A percentile compares a stretch with the other conserved stretches of the same genome.
Conservation (phyloP, 202 grass and related monocot species). For the Miscanthus sacchariflorus region DNA sequence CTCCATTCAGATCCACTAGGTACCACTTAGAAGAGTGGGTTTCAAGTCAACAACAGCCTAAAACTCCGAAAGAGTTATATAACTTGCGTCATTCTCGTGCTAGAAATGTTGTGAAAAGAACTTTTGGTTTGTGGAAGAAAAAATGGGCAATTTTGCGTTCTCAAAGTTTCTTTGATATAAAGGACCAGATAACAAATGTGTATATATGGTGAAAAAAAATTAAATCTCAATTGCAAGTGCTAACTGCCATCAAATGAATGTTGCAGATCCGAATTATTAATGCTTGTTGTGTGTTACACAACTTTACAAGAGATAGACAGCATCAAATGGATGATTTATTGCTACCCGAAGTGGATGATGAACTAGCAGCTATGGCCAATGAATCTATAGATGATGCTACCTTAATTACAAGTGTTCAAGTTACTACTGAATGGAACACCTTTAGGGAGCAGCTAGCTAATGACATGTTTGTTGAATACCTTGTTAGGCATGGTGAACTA, state of each 20-base stretch:
- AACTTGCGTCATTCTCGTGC: neutral
- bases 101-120: conserved; percentile 13
- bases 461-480: neutral
- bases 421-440: neutral
- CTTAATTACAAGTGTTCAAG: neutral
- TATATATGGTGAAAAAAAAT: neutral
- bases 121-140: neutral
- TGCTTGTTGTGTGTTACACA: neutral
- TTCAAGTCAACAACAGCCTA: neutral
- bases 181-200: neutral
- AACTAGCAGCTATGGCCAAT: neutral
- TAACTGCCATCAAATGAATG: no score
- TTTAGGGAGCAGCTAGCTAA: neutral
- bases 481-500: no score
- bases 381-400: neutral
- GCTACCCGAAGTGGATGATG: neutral
- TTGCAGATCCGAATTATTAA: neutral
- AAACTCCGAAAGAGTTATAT: neutral
- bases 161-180: neutral
- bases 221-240: no score
- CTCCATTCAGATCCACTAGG: neutral
- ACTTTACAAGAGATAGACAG: neutral
- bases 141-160: neutral
- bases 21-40: conserved; percentile 20
- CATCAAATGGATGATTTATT: neutral